These are phyloP conservation scores for Pichia sp. DNA, from an alignment of 1,139 yeast species.

Conservation along the genomic window DNA sequence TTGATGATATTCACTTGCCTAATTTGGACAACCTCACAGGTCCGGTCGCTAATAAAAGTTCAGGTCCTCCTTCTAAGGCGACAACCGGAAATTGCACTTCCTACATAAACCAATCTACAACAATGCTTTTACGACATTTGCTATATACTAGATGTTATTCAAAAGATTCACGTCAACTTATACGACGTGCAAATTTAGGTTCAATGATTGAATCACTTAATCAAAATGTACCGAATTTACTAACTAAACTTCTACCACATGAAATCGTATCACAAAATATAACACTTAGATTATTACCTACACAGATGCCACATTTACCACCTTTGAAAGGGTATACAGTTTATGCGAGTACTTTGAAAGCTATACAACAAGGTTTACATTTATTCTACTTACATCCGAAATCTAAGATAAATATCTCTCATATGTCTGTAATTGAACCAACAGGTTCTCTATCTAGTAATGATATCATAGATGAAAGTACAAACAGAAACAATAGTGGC, in stretches of 20 bases:
- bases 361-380: constrained; percentile 47
- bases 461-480: constrained; percentile 17
- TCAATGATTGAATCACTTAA: constrained; percentile 46
- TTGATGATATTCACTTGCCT: not conserved
- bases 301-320: constrained; percentile 53
- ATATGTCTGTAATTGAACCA: constrained; percentile 31
- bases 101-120: too few species aligned
- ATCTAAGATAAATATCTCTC: constrained; percentile 44
- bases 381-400: constrained; percentile 47
- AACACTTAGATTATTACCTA: constrained; percentile 57
- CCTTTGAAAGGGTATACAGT: constrained; percentile 43
- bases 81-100: too few species aligned
- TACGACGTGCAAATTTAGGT: constrained; percentile 55
- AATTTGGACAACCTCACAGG: not conserved
- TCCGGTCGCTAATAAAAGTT: too few species aligned
- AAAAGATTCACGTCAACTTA: constrained; percentile 21
- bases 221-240: constrained; percentile 48
- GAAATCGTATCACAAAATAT: constrained; percentile 44
- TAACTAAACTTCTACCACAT: constrained; percentile 45
- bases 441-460: constrained; percentile 18
- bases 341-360: constrained; percentile 35
- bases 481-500: not conserved
- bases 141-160: constrained; percentile 26
- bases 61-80: too few species aligned
- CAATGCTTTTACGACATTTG: constrained; percentile 12